Conservation (phyloP, 2,329 filamentous ascomycete species). For the Colletotrichum viniferum region DNA sequence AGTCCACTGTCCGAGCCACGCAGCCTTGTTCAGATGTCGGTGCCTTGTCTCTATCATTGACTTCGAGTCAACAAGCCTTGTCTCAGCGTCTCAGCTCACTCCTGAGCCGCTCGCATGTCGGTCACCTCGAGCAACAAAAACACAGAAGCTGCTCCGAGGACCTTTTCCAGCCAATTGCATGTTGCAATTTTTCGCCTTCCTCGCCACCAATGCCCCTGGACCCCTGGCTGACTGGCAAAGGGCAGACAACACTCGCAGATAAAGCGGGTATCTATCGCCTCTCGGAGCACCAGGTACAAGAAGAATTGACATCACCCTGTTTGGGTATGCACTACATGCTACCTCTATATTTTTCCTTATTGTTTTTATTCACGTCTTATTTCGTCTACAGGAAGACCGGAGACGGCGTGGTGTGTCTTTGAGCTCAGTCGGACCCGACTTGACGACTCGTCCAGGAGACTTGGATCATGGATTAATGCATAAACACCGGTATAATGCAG, state of each 20-base stretch:
- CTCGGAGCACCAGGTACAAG: neutral
- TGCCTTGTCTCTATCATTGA: neutral
- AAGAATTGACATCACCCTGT: slow-evolving; percentile 11
- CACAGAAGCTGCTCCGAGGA: neutral
- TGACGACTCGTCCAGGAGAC: neutral
- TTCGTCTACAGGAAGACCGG: neutral
- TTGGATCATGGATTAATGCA: slow-evolving; percentile 9
- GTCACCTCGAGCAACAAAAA: neutral
- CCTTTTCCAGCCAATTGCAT: neutral
- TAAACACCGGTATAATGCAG: neutral
- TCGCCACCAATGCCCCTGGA: neutral
- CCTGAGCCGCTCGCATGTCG: neutral
- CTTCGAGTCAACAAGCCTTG: neutral
- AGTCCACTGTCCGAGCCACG: neutral
- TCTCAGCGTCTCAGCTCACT: neutral
- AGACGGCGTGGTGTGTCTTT: neutral
- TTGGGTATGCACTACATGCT: neutral
- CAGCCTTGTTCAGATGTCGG: neutral
- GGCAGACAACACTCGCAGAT: slow-evolving; percentile 12
- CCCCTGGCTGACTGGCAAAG: slow-evolving; percentile 4
- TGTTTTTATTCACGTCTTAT: neutral
- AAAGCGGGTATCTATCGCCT: neutral
- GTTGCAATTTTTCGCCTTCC: neutral
- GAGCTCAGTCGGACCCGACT: neutral
- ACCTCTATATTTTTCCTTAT: neutral